Conservation (phyloP, 257 asterid species). For the Petrea volubilis region DNA sequence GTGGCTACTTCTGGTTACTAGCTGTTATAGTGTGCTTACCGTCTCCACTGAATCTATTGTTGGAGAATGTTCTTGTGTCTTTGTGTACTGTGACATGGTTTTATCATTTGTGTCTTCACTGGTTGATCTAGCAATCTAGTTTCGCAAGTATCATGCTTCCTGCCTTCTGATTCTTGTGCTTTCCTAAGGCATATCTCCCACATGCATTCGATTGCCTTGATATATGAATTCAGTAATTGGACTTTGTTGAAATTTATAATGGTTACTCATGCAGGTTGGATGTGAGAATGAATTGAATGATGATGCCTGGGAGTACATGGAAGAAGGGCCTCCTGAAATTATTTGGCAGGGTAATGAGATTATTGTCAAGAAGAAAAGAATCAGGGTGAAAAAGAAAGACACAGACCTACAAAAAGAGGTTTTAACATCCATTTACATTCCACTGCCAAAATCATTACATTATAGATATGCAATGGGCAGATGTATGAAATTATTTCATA, state of each 20-base stretch:
- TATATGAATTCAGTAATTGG: not conserved
- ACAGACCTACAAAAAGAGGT: conserved; percentile 55
- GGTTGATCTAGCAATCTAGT: conserved; percentile 6
- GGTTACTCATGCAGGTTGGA: conserved; percentile 41
- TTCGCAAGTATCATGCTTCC: not conserved
- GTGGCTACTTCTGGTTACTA: not conserved
- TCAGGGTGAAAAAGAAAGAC: conserved; percentile 74
- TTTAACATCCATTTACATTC: conserved; percentile 23
- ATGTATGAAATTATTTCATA: conserved; percentile 20
- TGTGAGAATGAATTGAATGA: conserved; percentile 47
- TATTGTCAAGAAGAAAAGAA: conserved; percentile 83
- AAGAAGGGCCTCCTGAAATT: conserved; percentile 96
- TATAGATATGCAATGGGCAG: conserved; percentile 5
- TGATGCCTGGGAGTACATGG: conserved; percentile 88
- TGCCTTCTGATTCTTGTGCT: conserved; percentile 4
- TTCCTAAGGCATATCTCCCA: not conserved
- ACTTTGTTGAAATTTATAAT: not conserved
- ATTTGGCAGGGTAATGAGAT: conserved; percentile 98
- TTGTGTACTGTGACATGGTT: not conserved
- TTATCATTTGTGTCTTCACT: not conserved
- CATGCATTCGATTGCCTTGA: conserved; percentile 1
- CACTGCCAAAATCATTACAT: not conserved
- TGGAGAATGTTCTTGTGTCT: conserved; percentile 1
- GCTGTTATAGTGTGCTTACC: not conserved
- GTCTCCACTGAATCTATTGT: not conserved